Evolutionary conservation across 768 basidiomycete genomes (phyloP), one percentile per base, ranked within the genome.

Genomic region (Suillus weaverae): DNA sequence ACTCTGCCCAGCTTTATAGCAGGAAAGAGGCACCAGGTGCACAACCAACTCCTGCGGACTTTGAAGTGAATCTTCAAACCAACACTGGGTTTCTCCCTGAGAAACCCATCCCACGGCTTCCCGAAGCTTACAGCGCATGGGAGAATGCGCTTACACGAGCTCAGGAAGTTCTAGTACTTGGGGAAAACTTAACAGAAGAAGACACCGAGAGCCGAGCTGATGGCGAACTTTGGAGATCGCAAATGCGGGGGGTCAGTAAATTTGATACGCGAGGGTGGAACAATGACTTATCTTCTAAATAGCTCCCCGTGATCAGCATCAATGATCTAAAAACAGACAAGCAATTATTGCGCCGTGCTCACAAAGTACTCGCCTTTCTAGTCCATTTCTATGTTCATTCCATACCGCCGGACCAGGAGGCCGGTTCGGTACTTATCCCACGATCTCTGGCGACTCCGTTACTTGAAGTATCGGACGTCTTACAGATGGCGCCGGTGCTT

Each of bases 341-440:
- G 36, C 86, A 88, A 36, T 76, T 82, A 57, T 82, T 93, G 18
- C 90, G 95, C 67, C 87, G 95, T 55, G 95, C 94, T 2, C 95
- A 98, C 79, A 82, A 90, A 73, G 91, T 97, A 56, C 84, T 99
- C 41, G 86, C 95, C 8, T 97, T 91, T 84, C 85, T 98, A 54
- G 82, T 92, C 53, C 92, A 94, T 78, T 93, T 94, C 74, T 99
- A 95, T 77, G 88, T 89, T 32, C 96, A 98, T 77, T 92, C 92
- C 1, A 83, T 85, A 44, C 88, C 89, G 9, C 76, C 78, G 5
- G 69, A 77, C 20, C 71, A 78, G 39, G 65, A 73, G 55, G 73
- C 77, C 59, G 73, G 68, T 43, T 74, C 86, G 1, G 76, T 87
- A 46, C 71, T 83, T 60, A 85, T 99, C 39, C 97, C 97, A 3